Evolutionary conservation across 768 basidiomycete species (phyloP).

Genomic region (Suillus hirtellus): DNA sequence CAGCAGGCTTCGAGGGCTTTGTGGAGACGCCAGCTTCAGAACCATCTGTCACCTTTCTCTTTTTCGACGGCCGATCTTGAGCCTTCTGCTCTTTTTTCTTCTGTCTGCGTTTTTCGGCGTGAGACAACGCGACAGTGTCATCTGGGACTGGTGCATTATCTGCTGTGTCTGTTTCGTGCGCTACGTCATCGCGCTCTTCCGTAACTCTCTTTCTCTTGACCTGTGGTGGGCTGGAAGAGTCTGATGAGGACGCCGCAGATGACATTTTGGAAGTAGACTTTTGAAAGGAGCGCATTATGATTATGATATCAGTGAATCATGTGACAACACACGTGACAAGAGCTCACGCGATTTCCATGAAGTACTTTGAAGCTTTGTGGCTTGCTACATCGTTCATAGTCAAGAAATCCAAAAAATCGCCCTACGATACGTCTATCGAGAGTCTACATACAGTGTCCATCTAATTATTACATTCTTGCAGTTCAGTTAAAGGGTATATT

Average conservation of each 20-base stretch:
- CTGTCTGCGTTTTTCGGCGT: constrained; percentile 68
- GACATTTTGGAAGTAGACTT: constrained; percentile 18
- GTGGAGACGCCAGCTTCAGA: constrained; percentile 6
- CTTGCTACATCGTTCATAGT: not conserved
- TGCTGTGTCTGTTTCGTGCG: constrained; percentile 14
- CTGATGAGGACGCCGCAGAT: constrained; percentile 29
- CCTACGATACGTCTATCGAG: not conserved
- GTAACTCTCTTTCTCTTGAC: constrained; percentile 25
- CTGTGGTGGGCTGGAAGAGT: constrained; percentile 32
- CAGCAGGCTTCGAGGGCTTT: constrained; percentile 13
- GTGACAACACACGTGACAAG: not conserved
- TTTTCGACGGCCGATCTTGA: constrained; percentile 39
- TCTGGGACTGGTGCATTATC: constrained; percentile 13
- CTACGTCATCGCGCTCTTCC: constrained; percentile 23
- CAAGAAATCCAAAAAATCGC: not conserved
- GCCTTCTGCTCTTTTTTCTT: constrained; percentile 43
- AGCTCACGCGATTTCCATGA: not conserved
- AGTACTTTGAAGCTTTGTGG: no score
- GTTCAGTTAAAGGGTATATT: not conserved
- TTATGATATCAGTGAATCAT: not conserved
- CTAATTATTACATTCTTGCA: not conserved
- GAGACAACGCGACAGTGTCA: constrained; percentile 63
- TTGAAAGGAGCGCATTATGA: not conserved
- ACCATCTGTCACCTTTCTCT: constrained; percentile 44
- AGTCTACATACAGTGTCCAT: not conserved